Base-by-base conservation (phyloP, 177 flowering plant genomes). In the Vitis hybrid region DNA sequence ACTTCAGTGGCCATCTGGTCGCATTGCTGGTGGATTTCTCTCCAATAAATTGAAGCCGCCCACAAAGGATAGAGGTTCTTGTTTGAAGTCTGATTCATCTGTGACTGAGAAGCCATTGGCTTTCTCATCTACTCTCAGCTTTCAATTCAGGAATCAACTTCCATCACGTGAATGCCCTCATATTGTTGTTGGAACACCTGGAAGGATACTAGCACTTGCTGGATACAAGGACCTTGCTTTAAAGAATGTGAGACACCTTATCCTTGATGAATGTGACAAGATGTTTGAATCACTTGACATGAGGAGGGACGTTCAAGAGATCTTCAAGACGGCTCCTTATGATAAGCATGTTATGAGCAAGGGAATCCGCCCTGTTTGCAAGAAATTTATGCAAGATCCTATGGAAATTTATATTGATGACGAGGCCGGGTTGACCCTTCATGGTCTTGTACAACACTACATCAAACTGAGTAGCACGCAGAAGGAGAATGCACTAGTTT, bases 271-370 rank as follows among this genome's bases (percentile, higher is more conserved):
- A 73, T 95, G 99, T 76, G 99, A 95, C 77, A 94, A 95, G 81
- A 95, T 95, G 99, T 92, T 95, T 8, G 99, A 95, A 78, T 94
- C 99, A 59, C 97, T 95, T 61, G 98, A 95, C 74, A 95, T 95
- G 99, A 87, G 98, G 84, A 92, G 86, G 81, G 98, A 94, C 79
- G 98, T 94, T 76, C 98, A 94, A 76, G 97, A 92, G 81, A 94
- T 94, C 22, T 94, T 94, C 83, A 95, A 92, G 87, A 85, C 91
- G 98, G 94, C 98, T 2, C 98, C 99, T 51, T 97, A 95, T 82
- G 98, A 95, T 78, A 95, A 95, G 82, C 99, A 95, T 88, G 99
- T 94, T 31, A 95, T 95, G 99, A 94, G 97, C 94, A 94, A 94
- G 80, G 97, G 90, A 76, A 94, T 95, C 22, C 99, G 99, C 38